phyloP scores from a whole-genome alignment of 306 rosid genomes.

The Ormosia semicastrata region DNA sequence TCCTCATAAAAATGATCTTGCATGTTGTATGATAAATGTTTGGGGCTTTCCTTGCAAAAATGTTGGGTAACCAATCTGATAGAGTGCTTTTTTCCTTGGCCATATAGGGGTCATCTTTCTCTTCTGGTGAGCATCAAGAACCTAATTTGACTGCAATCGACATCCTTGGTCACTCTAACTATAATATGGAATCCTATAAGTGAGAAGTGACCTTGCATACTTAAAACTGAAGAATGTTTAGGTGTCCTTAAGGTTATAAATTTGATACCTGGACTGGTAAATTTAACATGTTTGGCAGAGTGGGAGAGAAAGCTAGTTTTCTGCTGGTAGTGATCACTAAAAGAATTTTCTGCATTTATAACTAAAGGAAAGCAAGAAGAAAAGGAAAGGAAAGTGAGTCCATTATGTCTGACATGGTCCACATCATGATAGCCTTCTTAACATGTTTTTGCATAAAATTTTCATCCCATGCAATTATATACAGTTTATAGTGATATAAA shows the following conservation, averaged over 20 bases:
- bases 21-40: slow-evolving; percentile 15
- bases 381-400: not conserved
- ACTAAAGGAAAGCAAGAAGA: not conserved
- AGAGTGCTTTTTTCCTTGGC: not conserved
- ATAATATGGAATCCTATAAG: not conserved
- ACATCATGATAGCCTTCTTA: not conserved
- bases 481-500: not conserved
- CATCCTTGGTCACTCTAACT: not conserved
- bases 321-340: not conserved
- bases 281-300: not conserved
- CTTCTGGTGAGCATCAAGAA: not conserved
- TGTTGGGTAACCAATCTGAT: not conserved
- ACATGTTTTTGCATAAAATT: not conserved
- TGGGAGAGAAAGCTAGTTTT: not conserved
- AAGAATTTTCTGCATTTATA: not conserved
- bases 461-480: slow-evolving; percentile 12
- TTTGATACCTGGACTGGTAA: not conserved
- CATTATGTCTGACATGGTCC: not conserved
- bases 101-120: not conserved
- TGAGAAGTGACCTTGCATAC: not conserved
- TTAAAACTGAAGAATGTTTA: not conserved
- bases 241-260: not conserved
- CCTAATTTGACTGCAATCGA: not conserved
- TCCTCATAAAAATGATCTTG: not conserved
- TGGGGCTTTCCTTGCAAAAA: not conserved